phyloP scores from a whole-genome alignment of 2,329 filamentous ascomycete genomes.

The Exophiala calicioides region DNA sequence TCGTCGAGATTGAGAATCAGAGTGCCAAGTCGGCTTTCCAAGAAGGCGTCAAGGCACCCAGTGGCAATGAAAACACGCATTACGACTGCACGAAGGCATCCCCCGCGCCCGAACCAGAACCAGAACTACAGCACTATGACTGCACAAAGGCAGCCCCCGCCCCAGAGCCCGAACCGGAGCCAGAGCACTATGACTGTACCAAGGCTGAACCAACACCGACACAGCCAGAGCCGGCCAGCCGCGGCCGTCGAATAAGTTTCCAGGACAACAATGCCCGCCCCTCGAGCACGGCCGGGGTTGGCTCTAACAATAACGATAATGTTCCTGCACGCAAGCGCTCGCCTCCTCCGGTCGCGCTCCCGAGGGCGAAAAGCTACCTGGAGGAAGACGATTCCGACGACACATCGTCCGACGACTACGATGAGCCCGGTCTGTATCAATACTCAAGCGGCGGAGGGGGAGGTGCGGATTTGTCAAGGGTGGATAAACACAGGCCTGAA shows the following conservation, averaged over 20 bases:
- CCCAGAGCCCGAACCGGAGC: neutral
- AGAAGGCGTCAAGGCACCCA: conserved; percentile 15
- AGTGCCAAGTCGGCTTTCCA: conserved; percentile 19
- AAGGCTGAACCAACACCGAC: neutral
- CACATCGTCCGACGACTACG: conserved; percentile 25
- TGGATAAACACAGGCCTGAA: conserved; percentile 4
- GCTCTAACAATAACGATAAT: conserved; percentile 8
- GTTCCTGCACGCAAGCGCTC: conserved; percentile 20
- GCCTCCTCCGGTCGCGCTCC: conserved; percentile 13
- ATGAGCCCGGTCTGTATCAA: conserved; percentile 15
- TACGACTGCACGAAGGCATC: conserved; percentile 19
- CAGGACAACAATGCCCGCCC: conserved; percentile 25
- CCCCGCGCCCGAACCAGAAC: conserved; percentile 9
- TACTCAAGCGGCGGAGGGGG: neutral
- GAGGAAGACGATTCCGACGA: conserved; percentile 13
- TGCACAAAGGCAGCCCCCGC: conserved; percentile 6
- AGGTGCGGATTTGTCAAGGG: conserved; percentile 1
- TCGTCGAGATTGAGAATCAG: conserved; percentile 30
- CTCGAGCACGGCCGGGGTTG: conserved; percentile 15
- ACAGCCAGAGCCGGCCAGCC: conserved; percentile 2
- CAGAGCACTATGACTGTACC: neutral
- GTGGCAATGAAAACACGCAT: conserved; percentile 13
- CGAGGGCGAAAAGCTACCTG: neutral
- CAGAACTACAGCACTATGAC: conserved; percentile 15
- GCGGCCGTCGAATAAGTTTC: conserved; percentile 25